Evolutionary conservation across 1,284 basidiomycete species (phyloP), one percentile per base, ranked within the genome.

Genomic region (Tylopilus sp.): DNA sequence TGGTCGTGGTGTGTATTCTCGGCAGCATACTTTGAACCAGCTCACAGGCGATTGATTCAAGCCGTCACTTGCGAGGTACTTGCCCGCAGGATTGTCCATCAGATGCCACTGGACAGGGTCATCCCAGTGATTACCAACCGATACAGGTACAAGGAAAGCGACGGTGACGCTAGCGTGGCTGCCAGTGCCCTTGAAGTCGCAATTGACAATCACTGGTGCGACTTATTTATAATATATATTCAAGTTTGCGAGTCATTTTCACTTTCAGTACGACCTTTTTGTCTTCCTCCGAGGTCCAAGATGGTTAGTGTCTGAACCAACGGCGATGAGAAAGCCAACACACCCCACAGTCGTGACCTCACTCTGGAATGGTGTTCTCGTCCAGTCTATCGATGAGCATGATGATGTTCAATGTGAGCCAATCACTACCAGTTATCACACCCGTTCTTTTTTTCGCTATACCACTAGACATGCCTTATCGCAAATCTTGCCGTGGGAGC

Each of bases 31-130:
- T 22, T 8, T n/a, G 29, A 24, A 45, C 32, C 22, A 31, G 20
- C 28, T 48, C 17, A 15, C 43, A 31, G 37, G 32, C 17, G 22
- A 31, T 46, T 49, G n/a, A 22, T 44, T 33, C 28, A 50, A 86
- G 92, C 88, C 42, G 79, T 80, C 29, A 89, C 94, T 4, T 96
- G 94, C 63, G 94, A 97, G 71, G 88, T 92, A 2, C 74, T 97
- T 17, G 94, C 94, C 5, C 83, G 93, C 47, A 78, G 86, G 53
- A 85, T 95, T 47, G 79, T 94, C 11, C 90, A 94, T 66, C 70
- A 77, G 36, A 69, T 83, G 11, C 75, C 86, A 0, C 73, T 76
- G 7, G 90, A 92, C 47, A 79, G 80, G 48, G 71, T 92, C 25
- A 77, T 81, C 47, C 72, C 76, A 4, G 81, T 93, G 60, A 87